These are phyloP conservation scores for Paradendryphiella salina DNA, from an alignment of 2,329 filamentous ascomycete species.

Conservation along the genomic window DNA sequence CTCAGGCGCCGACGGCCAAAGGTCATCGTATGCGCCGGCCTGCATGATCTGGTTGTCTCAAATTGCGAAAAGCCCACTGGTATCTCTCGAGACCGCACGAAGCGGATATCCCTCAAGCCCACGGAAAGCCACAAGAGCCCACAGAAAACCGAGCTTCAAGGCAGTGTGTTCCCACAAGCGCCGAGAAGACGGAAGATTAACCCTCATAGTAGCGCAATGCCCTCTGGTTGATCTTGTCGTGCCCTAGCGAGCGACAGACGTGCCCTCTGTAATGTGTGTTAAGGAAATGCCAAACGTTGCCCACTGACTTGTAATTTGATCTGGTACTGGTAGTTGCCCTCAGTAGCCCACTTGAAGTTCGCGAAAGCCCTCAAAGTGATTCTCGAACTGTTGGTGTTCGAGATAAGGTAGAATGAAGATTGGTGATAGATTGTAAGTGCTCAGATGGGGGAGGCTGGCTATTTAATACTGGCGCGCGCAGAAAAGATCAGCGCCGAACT, in stretches of 20 bases:
- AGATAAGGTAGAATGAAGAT: conserved; percentile 26
- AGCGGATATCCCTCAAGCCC: conserved; percentile 50
- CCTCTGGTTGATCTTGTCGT: conserved; percentile 45
- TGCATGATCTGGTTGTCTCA: conserved; percentile 47
- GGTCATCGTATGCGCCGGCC: conserved; percentile 33
- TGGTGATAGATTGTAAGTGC: conserved; percentile 21
- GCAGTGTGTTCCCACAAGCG: conserved; percentile 58
- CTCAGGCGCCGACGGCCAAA: conserved; percentile 27
- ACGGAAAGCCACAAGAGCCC: conserved; percentile 53
- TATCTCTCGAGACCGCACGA: conserved; percentile 47
- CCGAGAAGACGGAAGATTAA: conserved; percentile 52
- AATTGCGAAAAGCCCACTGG: conserved; percentile 50
- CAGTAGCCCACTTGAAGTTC: conserved; percentile 43
- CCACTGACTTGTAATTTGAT: conserved; percentile 48
- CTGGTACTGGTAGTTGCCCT: conserved; percentile 39
- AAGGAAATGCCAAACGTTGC: conserved; percentile 48
- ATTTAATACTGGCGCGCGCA: conserved; percentile 14
- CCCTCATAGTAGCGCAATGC: conserved; percentile 48
- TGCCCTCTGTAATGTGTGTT: conserved; percentile 44
- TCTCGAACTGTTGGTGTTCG: conserved; percentile 27
- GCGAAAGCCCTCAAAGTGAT: conserved; percentile 38
- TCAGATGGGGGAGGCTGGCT: conserved; percentile 16
- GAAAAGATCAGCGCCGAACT: conserved; percentile 20
- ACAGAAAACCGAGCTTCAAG: conserved; percentile 51
- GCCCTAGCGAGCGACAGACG: conserved; percentile 44